Percentiles rank a stretch among this genome's conserved stretches.
Conservation (phyloP, 805 yeast species). For the Kuraishia molischiana region DNA sequence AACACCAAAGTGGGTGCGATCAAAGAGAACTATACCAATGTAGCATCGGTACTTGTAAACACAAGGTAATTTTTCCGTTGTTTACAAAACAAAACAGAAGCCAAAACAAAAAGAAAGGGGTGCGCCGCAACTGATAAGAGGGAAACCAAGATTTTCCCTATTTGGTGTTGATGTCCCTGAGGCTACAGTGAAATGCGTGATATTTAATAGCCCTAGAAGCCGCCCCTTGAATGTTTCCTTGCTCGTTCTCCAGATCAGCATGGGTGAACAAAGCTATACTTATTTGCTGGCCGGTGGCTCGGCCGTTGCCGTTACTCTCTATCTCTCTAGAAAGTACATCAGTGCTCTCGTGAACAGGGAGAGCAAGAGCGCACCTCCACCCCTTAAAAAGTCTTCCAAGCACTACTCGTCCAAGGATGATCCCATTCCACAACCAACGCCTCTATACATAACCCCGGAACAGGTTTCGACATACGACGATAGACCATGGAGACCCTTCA, state of each 20-base stretch:
- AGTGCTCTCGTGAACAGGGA: conserved; percentile 1
- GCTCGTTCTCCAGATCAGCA: too few species aligned
- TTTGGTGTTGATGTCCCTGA: not conserved
- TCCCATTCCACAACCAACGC: conserved; percentile 38
- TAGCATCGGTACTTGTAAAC: too few species aligned
- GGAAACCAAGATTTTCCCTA: too few species aligned
- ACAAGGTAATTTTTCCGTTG: too few species aligned
- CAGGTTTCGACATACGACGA: conserved; percentile 58
- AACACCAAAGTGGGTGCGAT: too few species aligned
- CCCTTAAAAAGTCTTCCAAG: conserved; percentile 8
- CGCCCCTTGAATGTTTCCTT: too few species aligned
- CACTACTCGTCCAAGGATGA: conserved; percentile 15
- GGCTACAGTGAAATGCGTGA: not conserved
- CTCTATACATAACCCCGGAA: conserved; percentile 56
- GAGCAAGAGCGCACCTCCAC: conserved; percentile 1
- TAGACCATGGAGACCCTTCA: conserved; percentile 73
- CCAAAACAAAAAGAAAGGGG: too few species aligned
- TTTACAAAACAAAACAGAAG: too few species aligned
- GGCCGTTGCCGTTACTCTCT: conserved; percentile 12
- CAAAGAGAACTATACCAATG: too few species aligned
- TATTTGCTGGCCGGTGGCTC: conserved; percentile 14
- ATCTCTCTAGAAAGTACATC: conserved; percentile 10
- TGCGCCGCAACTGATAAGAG: too few species aligned
- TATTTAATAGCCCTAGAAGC: too few species aligned
- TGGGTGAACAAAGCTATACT: conserved; percentile 8